phyloP scores from a whole-genome alignment of 192 early-diverging fungal species.

The Backusella parvicylindrica region DNA sequence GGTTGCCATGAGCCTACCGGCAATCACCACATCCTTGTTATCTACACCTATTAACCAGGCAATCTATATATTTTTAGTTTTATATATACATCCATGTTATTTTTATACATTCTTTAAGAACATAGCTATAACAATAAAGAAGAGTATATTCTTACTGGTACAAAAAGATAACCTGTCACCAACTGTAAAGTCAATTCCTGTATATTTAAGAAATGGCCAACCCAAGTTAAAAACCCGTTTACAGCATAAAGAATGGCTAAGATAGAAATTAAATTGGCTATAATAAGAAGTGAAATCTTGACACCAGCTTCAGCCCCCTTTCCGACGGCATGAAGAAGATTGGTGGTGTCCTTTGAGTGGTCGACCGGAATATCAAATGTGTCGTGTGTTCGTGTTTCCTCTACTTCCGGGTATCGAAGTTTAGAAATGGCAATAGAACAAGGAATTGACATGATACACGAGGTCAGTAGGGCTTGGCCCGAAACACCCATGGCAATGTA shows the following conservation, averaged over 20 bases:
- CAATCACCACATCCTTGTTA: conserved; percentile 40
- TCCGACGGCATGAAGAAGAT: conserved; percentile 75
- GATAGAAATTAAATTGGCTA: conserved; percentile 73
- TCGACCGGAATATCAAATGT: conserved; percentile 56
- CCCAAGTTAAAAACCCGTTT: conserved; percentile 70
- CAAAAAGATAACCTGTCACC: conserved; percentile 74
- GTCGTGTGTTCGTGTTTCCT: conserved; percentile 72
- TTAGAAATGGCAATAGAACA: conserved; percentile 82
- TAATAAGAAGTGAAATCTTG: conserved; percentile 70
- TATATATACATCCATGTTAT: background rate
- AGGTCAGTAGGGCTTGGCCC: conserved; percentile 67
- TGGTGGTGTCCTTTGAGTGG: conserved; percentile 57
- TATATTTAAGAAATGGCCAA: conserved; percentile 62
- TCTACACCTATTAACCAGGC: conserved; percentile 53
- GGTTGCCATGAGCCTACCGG: conserved; percentile 62
- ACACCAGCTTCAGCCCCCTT: conserved; percentile 83
- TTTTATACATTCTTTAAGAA: background rate
- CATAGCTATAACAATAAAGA: background rate
- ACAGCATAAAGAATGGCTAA: conserved; percentile 64
- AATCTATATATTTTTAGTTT: conserved; percentile 30
- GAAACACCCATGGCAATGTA: conserved; percentile 71
- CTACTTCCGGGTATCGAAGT: conserved; percentile 81
- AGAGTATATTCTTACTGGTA: conserved; percentile 38
- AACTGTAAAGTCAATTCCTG: conserved; percentile 57
- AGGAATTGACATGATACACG: conserved; percentile 93